Conservation (phyloP, 164 flowering plant species). For the Annona squamosa region DNA sequence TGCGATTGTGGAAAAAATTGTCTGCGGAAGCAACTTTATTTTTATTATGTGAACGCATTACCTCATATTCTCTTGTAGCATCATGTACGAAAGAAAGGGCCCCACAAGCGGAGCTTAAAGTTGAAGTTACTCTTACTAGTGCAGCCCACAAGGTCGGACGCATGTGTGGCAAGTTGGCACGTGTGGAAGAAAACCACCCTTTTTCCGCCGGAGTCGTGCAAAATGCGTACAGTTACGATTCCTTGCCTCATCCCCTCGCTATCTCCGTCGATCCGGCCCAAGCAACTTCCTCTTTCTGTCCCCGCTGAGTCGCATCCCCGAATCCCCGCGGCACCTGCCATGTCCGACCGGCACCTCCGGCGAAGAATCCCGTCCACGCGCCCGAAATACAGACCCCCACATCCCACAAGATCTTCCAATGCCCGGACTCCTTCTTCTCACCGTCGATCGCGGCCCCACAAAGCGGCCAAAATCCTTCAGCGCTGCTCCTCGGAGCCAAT, state of each 20-base stretch:
- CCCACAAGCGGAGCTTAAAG: too few species aligned
- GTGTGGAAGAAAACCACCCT: neutral
- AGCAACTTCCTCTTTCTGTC: conserved; percentile 10
- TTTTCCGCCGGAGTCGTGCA: neutral
- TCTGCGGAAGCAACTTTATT: too few species aligned
- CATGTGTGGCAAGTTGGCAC: neutral
- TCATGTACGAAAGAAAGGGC: too few species aligned
- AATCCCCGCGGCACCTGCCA: conserved; percentile 4
- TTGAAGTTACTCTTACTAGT: too few species aligned
- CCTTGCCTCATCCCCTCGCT: neutral
- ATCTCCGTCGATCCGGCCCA: neutral
- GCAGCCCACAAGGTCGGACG: too few species aligned
- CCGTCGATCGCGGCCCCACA: conserved; percentile 12
- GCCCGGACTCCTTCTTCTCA: conserved; percentile 15
- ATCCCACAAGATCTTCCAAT: conserved; percentile 20
- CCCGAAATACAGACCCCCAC: conserved; percentile 18
- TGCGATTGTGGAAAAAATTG: too few species aligned
- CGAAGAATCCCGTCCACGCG: conserved; percentile 15
- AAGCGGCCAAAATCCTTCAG: conserved; percentile 20
- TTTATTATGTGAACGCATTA: too few species aligned
- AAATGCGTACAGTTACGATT: neutral
- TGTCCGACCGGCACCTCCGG: conserved; percentile 27
- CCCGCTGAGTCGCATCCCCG: neutral
- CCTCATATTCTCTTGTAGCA: too few species aligned
- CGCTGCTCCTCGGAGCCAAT: conserved; percentile 47